Evolutionary conservation across 768 basidiomycete genomes (phyloP).

Genomic region (Neoboletus subvelutipes): DNA sequence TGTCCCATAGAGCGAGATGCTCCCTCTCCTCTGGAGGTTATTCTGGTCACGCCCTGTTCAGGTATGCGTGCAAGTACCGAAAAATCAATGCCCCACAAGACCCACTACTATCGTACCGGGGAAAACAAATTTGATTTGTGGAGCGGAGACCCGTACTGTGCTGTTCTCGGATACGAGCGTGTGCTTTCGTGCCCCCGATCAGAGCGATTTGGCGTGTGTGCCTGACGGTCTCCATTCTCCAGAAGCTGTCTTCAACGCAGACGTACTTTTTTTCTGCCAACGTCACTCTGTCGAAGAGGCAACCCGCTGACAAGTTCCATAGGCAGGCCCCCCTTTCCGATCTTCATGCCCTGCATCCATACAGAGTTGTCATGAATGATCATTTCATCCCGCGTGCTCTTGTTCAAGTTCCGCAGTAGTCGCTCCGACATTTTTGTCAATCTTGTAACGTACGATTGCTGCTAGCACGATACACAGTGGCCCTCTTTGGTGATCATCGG

Average conservation of each 20-base stretch:
- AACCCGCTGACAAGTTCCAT: no score
- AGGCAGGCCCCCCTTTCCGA: not conserved
- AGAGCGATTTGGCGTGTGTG: not conserved
- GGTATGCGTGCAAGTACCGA: no score
- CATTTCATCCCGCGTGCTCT: not conserved
- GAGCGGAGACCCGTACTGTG: no score
- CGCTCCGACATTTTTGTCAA: not conserved
- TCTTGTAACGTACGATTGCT: not conserved
- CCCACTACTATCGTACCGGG: no score
- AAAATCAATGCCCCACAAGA: no score
- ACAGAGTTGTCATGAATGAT: not conserved
- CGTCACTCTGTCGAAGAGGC: not conserved
- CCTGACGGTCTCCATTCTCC: not conserved
- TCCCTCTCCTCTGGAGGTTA: constrained; percentile 67
- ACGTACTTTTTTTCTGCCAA: not conserved
- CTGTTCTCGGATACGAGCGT: no score
- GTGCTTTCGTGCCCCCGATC: no score
- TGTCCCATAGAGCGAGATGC: constrained; percentile 67
- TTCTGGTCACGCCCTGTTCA: constrained; percentile 73
- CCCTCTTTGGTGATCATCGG: not conserved
- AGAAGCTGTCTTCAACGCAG: not conserved
- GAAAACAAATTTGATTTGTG: no score
- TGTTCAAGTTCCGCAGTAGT: not conserved
- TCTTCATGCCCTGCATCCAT: not conserved
- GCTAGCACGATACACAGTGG: not conserved